These are phyloP conservation scores for Oropetium thomaeum DNA, from an alignment of 176 grass and related monocot species.

Conservation along the genomic window DNA sequence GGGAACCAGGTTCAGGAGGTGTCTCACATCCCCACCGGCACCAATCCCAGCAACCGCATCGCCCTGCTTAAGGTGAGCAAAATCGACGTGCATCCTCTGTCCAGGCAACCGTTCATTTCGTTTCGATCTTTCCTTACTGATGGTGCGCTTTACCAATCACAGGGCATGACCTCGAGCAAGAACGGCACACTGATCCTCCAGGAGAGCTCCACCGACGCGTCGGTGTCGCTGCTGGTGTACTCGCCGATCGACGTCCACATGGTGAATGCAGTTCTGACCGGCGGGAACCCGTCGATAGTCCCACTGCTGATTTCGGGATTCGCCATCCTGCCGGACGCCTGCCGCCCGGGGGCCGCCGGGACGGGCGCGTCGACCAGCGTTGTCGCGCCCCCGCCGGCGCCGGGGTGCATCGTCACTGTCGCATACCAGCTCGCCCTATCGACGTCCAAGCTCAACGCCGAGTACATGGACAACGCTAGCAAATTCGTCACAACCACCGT, in stretches of 20 bases:
- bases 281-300: slow-evolving; percentile 71
- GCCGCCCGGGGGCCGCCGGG: neutral
- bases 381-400: neutral
- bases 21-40: slow-evolving; percentile 59
- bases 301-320: slow-evolving; percentile 75
- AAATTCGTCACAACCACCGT: slow-evolving; percentile 79
- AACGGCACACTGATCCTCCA: slow-evolving; percentile 89
- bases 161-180: slow-evolving; percentile 67
- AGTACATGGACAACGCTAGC: slow-evolving; percentile 77
- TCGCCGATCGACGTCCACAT: slow-evolving; percentile 73
- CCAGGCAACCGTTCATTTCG: no score
- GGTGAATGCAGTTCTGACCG: slow-evolving; percentile 85
- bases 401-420: slow-evolving; percentile 66
- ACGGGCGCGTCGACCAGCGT: slow-evolving; percentile 43
- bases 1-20: slow-evolving; percentile 82
- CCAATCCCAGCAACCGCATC: slow-evolving; percentile 80
- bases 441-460: slow-evolving; percentile 77
- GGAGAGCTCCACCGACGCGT: slow-evolving; percentile 87
- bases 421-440: slow-evolving; percentile 92
- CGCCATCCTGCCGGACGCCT: slow-evolving; percentile 53
- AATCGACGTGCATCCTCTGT: no score
- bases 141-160: neutral
- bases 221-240: slow-evolving; percentile 70
- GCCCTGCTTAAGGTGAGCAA: slow-evolving; percentile 67
- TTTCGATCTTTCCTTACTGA: no score